Evolutionary conservation across 768 basidiomycete species (phyloP), one percentile per base, ranked within the genome.

Genomic region (Rhodocollybia butyracea): DNA sequence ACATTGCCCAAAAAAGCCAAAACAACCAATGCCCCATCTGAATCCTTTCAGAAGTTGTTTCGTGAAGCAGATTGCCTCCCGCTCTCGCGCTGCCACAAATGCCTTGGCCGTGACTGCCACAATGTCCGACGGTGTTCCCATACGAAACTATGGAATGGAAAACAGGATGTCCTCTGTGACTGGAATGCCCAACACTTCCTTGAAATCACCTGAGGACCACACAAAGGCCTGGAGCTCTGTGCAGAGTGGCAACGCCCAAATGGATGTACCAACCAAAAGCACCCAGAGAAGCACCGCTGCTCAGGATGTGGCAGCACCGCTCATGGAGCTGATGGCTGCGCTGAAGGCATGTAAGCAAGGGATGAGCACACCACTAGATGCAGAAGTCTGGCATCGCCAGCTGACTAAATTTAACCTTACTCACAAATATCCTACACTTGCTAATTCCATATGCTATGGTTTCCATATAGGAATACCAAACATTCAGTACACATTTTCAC

Each of bases 251-350:
- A 79, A 38, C 22, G 36, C 0, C 22, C 54, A 0, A 29, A 26
- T 17, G 67, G 71, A 0, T 78, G 74, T 59, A 30, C 19, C 3
- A 56, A 36, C 38, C 57, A 29, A 15, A 50, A 55, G 3, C 68
- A 73, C 60, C 53, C 60, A 12, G 32, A 60, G 27, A 46, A 53
- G 0, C 77, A 80, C 63, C 47, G 68, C 11, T 80, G 77, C 65
- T 77, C 75, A 0, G 76, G 78, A 1, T 78, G 78, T 47, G 70
- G 73, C 31, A 47, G 57, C 0, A 5, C 59, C 39, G 32, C 39
- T 30, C 75, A 80, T 45, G 70, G 78, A 27, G 76, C 79, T 63
- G 63, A 71, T 34, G 43, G 27, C 0, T 80, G 78, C 60, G 64
- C 70, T 73, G 65, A 53, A 46, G 67, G 64, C 13, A 64, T 70